Percentiles rank a stretch among this genome's conserved stretches.
phyloP scores from a whole-genome alignment of 352 stramenopile species.

The Phytopythium delawarense region DNA sequence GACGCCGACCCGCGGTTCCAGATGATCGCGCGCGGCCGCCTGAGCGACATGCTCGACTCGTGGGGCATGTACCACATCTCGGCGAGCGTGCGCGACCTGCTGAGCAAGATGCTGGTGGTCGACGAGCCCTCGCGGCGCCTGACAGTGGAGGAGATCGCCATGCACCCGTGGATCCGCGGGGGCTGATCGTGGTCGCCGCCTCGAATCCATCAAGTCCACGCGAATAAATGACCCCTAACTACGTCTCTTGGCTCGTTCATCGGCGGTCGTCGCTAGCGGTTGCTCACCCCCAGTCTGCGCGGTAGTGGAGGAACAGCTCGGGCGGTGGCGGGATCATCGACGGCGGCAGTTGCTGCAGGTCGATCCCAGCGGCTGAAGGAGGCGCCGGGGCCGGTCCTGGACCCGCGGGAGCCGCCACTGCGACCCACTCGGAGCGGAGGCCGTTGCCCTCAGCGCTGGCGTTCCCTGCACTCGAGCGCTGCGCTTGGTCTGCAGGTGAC shows the following conservation, averaged over 20 bases:
- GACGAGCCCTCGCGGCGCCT: slow-evolving; percentile 67
- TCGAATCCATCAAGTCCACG: slow-evolving; percentile 15
- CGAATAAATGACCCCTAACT: not conserved
- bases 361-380: not conserved
- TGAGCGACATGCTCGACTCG: slow-evolving; percentile 85
- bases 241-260: not conserved
- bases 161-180: slow-evolving; percentile 77
- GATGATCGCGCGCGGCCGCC: slow-evolving; percentile 75
- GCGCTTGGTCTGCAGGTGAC: slow-evolving; percentile 31
- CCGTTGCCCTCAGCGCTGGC: not conserved
- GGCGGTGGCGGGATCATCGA: slow-evolving; percentile 69
- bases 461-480: slow-evolving; percentile 12
- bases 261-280: slow-evolving; percentile 10
- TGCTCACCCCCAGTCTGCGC: slow-evolving; percentile 51
- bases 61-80: slow-evolving; percentile 85
- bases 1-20: slow-evolving; percentile 79
- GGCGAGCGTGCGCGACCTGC: slow-evolving; percentile 60
- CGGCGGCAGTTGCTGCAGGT: slow-evolving; percentile 40
- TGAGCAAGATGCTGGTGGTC: slow-evolving; percentile 81
- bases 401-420: not conserved
- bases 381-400: not conserved
- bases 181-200: slow-evolving; percentile 26
- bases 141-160: slow-evolving; percentile 79
- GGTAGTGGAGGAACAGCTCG: slow-evolving; percentile 37
- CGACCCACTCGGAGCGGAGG: not conserved